A percentile compares a stretch with the other conserved stretches of the same genome.
Conservation (phyloP, 2,329 filamentous ascomycete genomes). For the Botrytis elliptica region DNA sequence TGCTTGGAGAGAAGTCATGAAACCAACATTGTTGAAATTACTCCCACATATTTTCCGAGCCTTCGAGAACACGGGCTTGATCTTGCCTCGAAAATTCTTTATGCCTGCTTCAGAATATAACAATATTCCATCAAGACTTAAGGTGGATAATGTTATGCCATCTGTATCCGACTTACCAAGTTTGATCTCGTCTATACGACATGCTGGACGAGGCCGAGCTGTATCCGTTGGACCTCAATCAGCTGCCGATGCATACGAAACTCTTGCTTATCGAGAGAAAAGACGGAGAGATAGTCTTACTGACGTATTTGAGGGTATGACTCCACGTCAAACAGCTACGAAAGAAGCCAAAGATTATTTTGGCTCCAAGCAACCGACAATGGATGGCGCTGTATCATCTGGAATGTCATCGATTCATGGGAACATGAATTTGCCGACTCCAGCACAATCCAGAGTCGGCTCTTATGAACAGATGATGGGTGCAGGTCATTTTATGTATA, state of each 20-base stretch:
- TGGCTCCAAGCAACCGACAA: conserved; percentile 21
- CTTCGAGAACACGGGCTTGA: conserved; percentile 75
- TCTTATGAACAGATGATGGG: conserved; percentile 76
- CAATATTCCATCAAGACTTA: conserved; percentile 69
- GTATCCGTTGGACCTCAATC: conserved; percentile 93
- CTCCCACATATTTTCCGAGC: conserved; percentile 86
- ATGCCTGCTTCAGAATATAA: conserved; percentile 87
- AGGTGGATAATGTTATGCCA: conserved; percentile 86
- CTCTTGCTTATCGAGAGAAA: conserved; percentile 83
- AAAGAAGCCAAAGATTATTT: conserved; percentile 25
- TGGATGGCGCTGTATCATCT: conserved; percentile 33
- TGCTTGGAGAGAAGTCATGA: conserved; percentile 85
- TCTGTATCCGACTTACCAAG: conserved; percentile 82
- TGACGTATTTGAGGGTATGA: conserved; percentile 25
- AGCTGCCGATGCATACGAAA: conserved; percentile 94
- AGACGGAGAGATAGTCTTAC: conserved; percentile 57
- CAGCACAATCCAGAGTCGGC: conserved; percentile 49
- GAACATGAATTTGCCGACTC: conserved; percentile 47
- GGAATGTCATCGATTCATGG: conserved; percentile 44
- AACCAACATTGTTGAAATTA: conserved; percentile 72
- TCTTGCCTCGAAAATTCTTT: conserved; percentile 86
- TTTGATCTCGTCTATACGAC: conserved; percentile 77
- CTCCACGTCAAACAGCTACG: conserved; percentile 23
- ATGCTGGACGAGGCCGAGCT: conserved; percentile 73
- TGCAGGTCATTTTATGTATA: conserved; percentile 51